Evolutionary conservation across 2,329 filamentous ascomycete genomes (phyloP).

Genomic region (Samsoniella hepiali): DNA sequence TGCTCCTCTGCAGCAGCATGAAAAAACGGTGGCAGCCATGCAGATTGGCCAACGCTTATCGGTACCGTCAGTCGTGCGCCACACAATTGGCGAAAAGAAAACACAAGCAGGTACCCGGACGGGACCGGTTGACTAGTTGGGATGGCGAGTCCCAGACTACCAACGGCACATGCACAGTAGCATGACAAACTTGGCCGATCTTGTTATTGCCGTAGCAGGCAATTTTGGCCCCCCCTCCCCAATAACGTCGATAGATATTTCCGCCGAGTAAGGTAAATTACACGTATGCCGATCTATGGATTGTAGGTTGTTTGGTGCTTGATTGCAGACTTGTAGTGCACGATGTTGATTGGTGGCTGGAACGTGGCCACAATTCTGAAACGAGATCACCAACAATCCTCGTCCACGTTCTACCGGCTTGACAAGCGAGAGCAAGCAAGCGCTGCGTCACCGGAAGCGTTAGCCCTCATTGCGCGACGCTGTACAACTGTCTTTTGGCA

Average conservation of each 20-base stretch:
- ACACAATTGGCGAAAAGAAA: no score
- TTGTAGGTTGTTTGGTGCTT: no score
- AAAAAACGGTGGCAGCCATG: background rate
- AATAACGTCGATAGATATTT: no score
- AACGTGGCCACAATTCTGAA: slow-evolving; percentile 12
- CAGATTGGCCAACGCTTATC: background rate
- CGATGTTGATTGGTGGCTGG: background rate
- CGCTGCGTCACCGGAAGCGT: background rate
- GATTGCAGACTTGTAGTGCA: no score
- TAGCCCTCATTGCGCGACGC: background rate
- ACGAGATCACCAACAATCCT: slow-evolving; percentile 1
- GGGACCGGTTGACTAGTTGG: background rate
- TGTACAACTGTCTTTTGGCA: background rate
- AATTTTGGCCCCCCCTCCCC: no score
- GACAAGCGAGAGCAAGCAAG: slow-evolving; percentile 11
- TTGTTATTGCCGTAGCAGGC: no score
- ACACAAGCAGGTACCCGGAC: background rate
- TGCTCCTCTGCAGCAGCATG: no score
- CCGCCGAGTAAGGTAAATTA: no score
- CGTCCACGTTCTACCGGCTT: slow-evolving; percentile 8
- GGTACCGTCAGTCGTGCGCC: no score
- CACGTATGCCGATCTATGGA: no score
- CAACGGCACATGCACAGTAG: background rate
- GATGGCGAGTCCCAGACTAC: background rate
- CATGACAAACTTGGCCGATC: background rate